Evolutionary conservation across 129 eudicot species (phyloP).

Genomic region (Helichrysum umbraculigerum): DNA sequence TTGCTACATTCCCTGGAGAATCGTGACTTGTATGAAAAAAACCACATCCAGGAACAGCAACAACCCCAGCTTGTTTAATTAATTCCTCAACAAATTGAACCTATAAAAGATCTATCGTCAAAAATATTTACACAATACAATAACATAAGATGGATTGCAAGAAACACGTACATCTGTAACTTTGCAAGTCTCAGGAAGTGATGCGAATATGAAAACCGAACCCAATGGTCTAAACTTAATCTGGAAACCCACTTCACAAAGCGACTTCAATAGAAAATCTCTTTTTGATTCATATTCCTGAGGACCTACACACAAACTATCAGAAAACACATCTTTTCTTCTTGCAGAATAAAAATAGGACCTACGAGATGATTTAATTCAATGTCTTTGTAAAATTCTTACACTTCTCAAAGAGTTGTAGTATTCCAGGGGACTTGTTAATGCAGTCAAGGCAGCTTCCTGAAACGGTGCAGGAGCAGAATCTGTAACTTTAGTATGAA

Average conservation of each 20-base stretch:
- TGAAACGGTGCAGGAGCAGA: constrained; percentile 99
- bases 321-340: not conserved
- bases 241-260: constrained; percentile 67
- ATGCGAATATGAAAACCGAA: constrained; percentile 74
- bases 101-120: constrained; percentile 35
- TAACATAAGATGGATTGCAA: not conserved
- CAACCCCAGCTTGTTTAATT: constrained; percentile 90
- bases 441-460: constrained; percentile 96
- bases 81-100: constrained; percentile 81
- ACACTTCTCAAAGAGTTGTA: constrained; percentile 59
- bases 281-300: constrained; percentile 84
- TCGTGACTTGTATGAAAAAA: constrained; percentile 55
- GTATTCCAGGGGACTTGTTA: constrained; percentile 61
- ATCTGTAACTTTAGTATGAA: constrained; percentile 79
- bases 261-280: constrained; percentile 55
- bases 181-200: constrained; percentile 67
- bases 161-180: constrained; percentile 65
- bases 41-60: constrained; percentile 97
- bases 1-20: constrained; percentile 18
- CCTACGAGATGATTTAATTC: not conserved
- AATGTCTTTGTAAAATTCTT: constrained; percentile 23
- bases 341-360: not conserved
- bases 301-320: constrained; percentile 16
- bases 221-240: constrained; percentile 66
- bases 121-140: not conserved